Conservation (phyloP, 441 rosid genomes). For the Populus trichocarpa region DNA sequence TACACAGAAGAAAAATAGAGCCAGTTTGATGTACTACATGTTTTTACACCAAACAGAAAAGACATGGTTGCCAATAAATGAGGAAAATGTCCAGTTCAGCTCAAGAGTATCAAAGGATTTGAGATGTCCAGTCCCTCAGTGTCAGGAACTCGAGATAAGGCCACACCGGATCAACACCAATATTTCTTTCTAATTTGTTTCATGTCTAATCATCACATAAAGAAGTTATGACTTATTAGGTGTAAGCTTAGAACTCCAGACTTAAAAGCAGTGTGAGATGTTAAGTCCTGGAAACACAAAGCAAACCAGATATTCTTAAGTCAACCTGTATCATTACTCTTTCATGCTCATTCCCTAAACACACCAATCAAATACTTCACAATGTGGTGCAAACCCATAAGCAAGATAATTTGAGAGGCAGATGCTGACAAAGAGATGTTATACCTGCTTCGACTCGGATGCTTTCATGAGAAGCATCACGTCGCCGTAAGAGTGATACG, state of each 20-base stretch:
- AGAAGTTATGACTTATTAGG: neutral
- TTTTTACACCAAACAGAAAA: neutral
- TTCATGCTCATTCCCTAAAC: neutral
- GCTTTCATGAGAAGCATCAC: constrained; percentile 76
- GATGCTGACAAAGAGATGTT: constrained; percentile 2
- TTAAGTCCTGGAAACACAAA: neutral
- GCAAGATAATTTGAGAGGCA: constrained; percentile 10
- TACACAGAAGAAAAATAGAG: neutral
- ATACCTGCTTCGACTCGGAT: constrained; percentile 57
- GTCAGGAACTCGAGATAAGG: neutral
- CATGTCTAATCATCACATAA: neutral
- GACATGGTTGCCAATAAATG: neutral
- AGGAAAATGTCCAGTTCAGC: neutral
- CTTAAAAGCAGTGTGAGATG: neutral
- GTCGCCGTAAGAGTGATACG: constrained; percentile 89
- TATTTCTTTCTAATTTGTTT: neutral
- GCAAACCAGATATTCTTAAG: neutral
- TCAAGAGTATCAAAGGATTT: neutral
- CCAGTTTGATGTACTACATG: neutral
- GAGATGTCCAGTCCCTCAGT: neutral
- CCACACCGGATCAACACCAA: neutral
- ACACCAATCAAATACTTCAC: neutral
- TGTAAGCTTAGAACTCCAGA: neutral
- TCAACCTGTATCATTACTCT: neutral
- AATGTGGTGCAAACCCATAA: neutral